Conservation (phyloP, 2,329 filamentous ascomycete genomes). For the Ambrosiella xylebori region DNA sequence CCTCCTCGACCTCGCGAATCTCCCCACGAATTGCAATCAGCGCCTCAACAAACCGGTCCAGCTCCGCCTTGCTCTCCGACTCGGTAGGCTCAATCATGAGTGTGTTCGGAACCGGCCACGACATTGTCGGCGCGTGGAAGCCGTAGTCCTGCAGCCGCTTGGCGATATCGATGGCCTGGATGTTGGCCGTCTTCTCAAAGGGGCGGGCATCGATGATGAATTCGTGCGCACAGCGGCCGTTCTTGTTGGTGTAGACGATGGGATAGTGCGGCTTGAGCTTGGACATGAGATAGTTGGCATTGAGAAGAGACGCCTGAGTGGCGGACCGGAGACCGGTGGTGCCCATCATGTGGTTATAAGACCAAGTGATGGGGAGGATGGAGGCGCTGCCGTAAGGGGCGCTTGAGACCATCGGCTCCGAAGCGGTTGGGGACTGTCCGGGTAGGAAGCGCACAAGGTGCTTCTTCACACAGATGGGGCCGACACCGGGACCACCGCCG, state of each 20-base stretch:
- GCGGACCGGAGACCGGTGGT: constrained; percentile 67
- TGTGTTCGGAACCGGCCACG: constrained; percentile 85
- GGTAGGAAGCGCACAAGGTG: constrained; percentile 66
- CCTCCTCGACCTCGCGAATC: constrained; percentile 69
- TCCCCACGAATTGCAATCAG: constrained; percentile 73
- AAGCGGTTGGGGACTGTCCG: constrained; percentile 23
- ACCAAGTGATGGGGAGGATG: constrained; percentile 87
- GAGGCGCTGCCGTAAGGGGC: constrained; percentile 76
- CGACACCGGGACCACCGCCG: constrained; percentile 82
- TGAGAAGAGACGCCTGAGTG: constrained; percentile 82
- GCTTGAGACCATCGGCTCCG: constrained; percentile 51
- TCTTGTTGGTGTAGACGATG: constrained; percentile 83
- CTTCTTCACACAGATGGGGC: constrained; percentile 78
- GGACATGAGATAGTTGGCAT: constrained; percentile 90
- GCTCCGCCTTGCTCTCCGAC: constrained; percentile 77
- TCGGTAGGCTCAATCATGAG: constrained; percentile 98
- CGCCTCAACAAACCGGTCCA: constrained; percentile 85
- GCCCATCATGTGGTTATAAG: constrained; percentile 91
- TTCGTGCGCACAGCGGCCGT: constrained; percentile 84
- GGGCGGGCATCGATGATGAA: constrained; percentile 83
- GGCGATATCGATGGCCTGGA: constrained; percentile 88
- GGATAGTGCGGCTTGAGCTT: constrained; percentile 72
- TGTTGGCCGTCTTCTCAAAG: constrained; percentile 65
- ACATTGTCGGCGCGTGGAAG: constrained; percentile 96
- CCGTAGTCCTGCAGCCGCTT: constrained; percentile 95